These are phyloP conservation scores for Lactarius trivialis DNA, from an alignment of 768 basidiomycete species.

Conservation along the genomic window DNA sequence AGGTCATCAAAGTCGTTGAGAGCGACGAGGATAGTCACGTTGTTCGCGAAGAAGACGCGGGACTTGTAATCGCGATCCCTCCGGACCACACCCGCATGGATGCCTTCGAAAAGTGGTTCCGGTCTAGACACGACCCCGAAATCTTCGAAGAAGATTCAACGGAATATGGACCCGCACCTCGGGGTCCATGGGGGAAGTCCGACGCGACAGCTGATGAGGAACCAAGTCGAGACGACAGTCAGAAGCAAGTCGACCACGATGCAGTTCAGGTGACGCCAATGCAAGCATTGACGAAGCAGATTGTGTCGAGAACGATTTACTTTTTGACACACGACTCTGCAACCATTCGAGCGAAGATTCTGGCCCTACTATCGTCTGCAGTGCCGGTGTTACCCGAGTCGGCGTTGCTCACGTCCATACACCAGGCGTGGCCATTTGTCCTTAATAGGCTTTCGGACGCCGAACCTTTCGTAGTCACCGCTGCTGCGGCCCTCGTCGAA, in stretches of 20 bases:
- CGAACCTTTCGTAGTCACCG: conserved; percentile 74
- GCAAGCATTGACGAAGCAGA: conserved; percentile 74
- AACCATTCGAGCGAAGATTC: conserved; percentile 76
- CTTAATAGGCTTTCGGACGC: conserved; percentile 71
- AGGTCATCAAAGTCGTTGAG: conserved; percentile 77
- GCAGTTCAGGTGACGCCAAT: conserved; percentile 55
- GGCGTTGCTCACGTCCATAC: conserved; percentile 75
- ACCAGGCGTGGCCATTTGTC: conserved; percentile 92
- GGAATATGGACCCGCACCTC: conserved; percentile 57
- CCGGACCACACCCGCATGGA: conserved; percentile 37
- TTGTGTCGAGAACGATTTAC: conserved; percentile 79
- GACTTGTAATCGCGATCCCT: neutral
- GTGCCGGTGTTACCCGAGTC: conserved; percentile 66
- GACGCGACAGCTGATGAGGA: conserved; percentile 26
- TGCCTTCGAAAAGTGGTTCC: conserved; percentile 61
- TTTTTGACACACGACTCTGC: conserved; percentile 90
- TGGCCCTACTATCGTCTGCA: conserved; percentile 66
- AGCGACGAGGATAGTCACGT: conserved; percentile 37
- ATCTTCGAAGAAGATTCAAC: conserved; percentile 35
- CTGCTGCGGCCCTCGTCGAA: conserved; percentile 70
- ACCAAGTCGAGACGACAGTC: conserved; percentile 22
- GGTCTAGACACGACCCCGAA: conserved; percentile 36
- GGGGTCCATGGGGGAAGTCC: conserved; percentile 46
- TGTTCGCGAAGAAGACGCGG: conserved; percentile 17
- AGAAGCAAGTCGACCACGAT: conserved; percentile 33